phyloP scores from a whole-genome alignment of 768 basidiomycete species.

The Vararia minispora region DNA sequence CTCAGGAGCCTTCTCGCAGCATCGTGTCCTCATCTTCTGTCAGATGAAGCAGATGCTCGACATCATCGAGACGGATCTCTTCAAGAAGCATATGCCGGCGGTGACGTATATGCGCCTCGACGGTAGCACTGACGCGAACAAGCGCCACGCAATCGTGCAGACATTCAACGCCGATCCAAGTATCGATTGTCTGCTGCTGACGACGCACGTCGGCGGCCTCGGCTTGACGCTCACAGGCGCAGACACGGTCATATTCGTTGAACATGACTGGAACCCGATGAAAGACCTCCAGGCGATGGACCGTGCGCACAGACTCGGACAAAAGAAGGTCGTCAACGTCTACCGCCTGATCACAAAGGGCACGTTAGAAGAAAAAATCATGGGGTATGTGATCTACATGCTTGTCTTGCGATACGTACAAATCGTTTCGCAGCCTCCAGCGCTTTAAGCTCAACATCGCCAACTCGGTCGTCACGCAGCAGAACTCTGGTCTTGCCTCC shows the following conservation, averaged over 20 bases:
- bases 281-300: slow-evolving; percentile 99
- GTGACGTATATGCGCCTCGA: slow-evolving; percentile 98
- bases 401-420: slow-evolving; percentile 5
- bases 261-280: slow-evolving; percentile 99
- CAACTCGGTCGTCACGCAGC: slow-evolving; percentile 92
- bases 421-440: slow-evolving; percentile 54
- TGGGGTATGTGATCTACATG: slow-evolving; percentile 69
- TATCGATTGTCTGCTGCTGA: slow-evolving; percentile 91
- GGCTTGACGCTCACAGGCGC: slow-evolving; percentile 95
- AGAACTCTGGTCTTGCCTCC: slow-evolving; percentile 84
- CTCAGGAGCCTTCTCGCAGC: slow-evolving; percentile 69
- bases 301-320: slow-evolving; percentile 93
- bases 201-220: slow-evolving; percentile 93
- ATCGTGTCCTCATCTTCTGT: slow-evolving; percentile 98
- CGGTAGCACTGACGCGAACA: slow-evolving; percentile 82
- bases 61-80: slow-evolving; percentile 89
- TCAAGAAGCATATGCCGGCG: slow-evolving; percentile 86
- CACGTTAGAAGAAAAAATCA: slow-evolving; percentile 97
- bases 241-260: slow-evolving; percentile 98
- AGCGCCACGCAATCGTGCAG: slow-evolving; percentile 94
- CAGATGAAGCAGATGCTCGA: slow-evolving; percentile 99
- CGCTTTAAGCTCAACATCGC: slow-evolving; percentile 99
- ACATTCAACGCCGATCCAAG: slow-evolving; percentile 97
- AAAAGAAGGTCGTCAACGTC: slow-evolving; percentile 98
- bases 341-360: slow-evolving; percentile 96